These are phyloP conservation scores for Mycena epipterygia DNA, from an alignment of 768 basidiomycete species.

Conservation along the genomic window DNA sequence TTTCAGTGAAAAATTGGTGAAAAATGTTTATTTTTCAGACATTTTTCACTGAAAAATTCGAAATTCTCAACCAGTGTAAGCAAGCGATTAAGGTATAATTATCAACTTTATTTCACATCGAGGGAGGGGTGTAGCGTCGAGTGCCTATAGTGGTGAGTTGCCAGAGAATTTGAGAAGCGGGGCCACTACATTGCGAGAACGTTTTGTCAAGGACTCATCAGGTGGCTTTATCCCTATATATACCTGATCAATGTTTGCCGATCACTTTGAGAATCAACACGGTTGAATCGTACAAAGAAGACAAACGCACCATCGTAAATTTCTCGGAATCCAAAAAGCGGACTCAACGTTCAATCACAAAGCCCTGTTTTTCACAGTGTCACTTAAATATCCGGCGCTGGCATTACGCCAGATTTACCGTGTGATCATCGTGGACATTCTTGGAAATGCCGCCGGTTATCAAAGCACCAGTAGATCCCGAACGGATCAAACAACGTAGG, in stretches of 20 bases:
- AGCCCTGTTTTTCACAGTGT: not conserved
- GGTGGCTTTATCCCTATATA: conserved; percentile 7
- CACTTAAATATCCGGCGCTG: not conserved
- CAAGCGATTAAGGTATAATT: too few relatives aligned
- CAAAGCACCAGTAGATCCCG: not conserved
- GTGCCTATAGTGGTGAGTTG: conserved; percentile 43
- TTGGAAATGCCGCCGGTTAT: conserved; percentile 3
- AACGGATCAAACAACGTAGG: not conserved
- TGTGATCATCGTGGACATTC: conserved; percentile 6
- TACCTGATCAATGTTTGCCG: conserved; percentile 2
- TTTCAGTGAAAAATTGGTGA: too few relatives aligned
- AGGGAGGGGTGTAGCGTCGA: conserved; percentile 2
- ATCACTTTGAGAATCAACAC: not conserved
- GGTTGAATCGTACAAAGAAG: not conserved
- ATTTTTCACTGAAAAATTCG: too few relatives aligned
- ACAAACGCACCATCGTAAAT: not conserved
- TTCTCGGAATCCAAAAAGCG: not conserved
- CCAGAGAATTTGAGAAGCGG: conserved; percentile 36
- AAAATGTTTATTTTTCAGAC: too few relatives aligned
- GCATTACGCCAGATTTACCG: too few relatives aligned
- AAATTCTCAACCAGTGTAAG: too few relatives aligned
- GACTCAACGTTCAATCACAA: conserved; percentile 3
- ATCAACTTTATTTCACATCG: too few relatives aligned
- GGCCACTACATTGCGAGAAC: conserved; percentile 26
- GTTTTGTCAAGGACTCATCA: conserved; percentile 17